A percentile compares a stretch with the other conserved stretches of the same genome.
Evolutionary conservation across 148 eudicot genomes (phyloP).

Genomic region (Dysphania ambrosioides): DNA sequence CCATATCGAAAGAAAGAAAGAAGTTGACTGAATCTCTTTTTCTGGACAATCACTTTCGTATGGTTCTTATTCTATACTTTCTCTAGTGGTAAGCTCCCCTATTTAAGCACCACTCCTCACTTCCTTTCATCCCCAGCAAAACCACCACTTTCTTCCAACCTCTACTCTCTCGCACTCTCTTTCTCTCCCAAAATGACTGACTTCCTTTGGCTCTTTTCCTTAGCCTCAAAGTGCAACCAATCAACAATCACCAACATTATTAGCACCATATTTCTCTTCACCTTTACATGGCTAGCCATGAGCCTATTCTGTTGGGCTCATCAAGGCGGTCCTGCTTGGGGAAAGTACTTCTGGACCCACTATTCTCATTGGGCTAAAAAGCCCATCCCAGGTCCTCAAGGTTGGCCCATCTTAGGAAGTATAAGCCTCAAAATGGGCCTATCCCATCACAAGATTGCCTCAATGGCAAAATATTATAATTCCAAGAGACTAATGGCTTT

Average conservation of each 20-base stretch:
- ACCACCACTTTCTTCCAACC: background rate
- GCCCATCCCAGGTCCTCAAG: constrained; percentile 60
- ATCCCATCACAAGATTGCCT: constrained; percentile 60
- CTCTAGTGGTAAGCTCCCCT: constrained; percentile 13
- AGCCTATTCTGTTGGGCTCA: constrained; percentile 59
- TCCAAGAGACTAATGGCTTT: constrained; percentile 71
- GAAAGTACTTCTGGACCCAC: constrained; percentile 33
- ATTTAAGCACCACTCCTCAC: constrained; percentile 22
- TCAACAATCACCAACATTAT: constrained; percentile 29
- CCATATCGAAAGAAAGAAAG: background rate
- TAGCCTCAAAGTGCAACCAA: constrained; percentile 49
- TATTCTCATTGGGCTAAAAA: constrained; percentile 18
- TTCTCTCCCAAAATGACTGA: constrained; percentile 29
- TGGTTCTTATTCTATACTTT: constrained; percentile 19
- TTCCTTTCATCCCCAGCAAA: constrained; percentile 8
- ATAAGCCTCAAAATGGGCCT: constrained; percentile 56
- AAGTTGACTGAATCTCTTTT: constrained; percentile 3
- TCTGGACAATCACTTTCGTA: constrained; percentile 25
- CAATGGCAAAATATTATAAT: constrained; percentile 30
- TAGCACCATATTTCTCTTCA: constrained; percentile 12
- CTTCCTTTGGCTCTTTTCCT: constrained; percentile 55
- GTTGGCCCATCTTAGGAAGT: constrained; percentile 63
- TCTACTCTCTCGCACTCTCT: background rate
- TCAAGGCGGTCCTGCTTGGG: constrained; percentile 88
- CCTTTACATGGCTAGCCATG: constrained; percentile 34